Evolutionary conservation across 306 rosid species (phyloP).

Genomic region (Malus sieversii): DNA sequence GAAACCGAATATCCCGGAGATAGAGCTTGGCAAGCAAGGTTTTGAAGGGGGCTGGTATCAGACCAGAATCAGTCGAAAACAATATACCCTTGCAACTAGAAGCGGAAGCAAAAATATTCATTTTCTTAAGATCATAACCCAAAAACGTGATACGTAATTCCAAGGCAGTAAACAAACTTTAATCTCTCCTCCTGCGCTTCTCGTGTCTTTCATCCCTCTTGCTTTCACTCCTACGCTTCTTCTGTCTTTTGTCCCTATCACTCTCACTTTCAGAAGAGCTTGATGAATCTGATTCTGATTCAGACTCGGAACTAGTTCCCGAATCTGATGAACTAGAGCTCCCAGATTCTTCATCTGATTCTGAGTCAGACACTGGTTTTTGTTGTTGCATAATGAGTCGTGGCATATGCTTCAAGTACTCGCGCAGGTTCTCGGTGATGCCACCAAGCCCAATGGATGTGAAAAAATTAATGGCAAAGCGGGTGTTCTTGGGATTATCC

Average conservation of each 20-base stretch:
- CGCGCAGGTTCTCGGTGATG: constrained; percentile 80
- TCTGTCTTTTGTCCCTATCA: constrained; percentile 23
- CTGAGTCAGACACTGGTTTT: constrained; percentile 43
- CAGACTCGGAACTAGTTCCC: constrained; percentile 26
- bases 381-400: constrained; percentile 88
- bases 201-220: constrained; percentile 26
- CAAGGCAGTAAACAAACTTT: neutral
- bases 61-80: neutral
- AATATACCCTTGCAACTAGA: neutral
- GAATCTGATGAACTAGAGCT: constrained; percentile 52
- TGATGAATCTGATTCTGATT: constrained; percentile 38
- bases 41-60: neutral
- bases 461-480: constrained; percentile 86
- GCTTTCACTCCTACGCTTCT: constrained; percentile 35
- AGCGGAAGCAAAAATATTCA: neutral
- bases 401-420: constrained; percentile 86
- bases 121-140: neutral
- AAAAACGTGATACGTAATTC: neutral
- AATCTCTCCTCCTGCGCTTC: constrained; percentile 50
- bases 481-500: constrained; percentile 86
- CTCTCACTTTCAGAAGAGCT: constrained; percentile 51
- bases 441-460: constrained; percentile 96
- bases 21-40: neutral
- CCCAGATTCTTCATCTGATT: constrained; percentile 38
- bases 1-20: neutral